These are phyloP conservation scores for Aspergillus niger DNA, from an alignment of 2,329 filamentous ascomycete species.

Conservation along the genomic window DNA sequence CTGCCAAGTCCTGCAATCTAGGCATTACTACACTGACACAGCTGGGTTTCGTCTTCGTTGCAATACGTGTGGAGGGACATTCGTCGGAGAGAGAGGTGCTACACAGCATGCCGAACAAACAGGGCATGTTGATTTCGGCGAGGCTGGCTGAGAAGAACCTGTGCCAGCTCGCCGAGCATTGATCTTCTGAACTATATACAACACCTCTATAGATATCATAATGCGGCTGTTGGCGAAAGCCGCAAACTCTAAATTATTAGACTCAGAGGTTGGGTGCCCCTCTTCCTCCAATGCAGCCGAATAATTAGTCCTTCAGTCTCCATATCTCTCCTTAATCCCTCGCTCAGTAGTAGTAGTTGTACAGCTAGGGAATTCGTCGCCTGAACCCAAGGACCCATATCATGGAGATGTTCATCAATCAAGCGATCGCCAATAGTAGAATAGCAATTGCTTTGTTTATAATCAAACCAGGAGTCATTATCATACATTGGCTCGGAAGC, in stretches of 20 bases:
- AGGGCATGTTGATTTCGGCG: slow-evolving; percentile 54
- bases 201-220: not conserved
- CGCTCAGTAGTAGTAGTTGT: not conserved
- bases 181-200: not conserved
- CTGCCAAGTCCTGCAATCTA: slow-evolving; percentile 66
- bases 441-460: not conserved
- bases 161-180: not conserved
- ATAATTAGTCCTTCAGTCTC: no score
- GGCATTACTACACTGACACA: slow-evolving; percentile 88
- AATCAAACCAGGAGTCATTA: slow-evolving; percentile 15
- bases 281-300: no score
- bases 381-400: not conserved
- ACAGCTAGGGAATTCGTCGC: not conserved
- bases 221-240: no score
- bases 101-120: slow-evolving; percentile 50
- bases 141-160: slow-evolving; percentile 36
- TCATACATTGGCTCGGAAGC: slow-evolving; percentile 17
- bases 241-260: no score
- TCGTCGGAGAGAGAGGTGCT: slow-evolving; percentile 50
- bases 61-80: slow-evolving; percentile 56
- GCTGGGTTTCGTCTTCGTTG: slow-evolving; percentile 77
- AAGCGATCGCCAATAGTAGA: not conserved
- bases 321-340: not conserved
- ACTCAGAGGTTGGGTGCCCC: no score
- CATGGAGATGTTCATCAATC: not conserved